phyloP scores from a whole-genome alignment of 2,329 filamentous ascomycete genomes.

The Diplodia seriata region DNA sequence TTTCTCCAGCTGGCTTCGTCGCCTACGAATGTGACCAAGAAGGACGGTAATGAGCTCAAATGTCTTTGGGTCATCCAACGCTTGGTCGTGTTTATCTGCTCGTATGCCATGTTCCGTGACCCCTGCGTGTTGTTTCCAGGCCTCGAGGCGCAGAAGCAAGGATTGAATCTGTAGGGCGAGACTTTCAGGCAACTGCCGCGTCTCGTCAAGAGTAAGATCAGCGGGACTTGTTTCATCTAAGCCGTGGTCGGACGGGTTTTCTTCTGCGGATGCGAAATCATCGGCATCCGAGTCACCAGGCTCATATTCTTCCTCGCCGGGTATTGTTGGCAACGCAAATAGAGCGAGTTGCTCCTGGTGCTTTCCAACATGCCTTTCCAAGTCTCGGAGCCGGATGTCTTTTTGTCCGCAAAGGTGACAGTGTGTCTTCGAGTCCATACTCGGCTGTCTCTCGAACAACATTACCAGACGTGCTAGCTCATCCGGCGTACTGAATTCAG shows the following conservation, averaged over 20 bases:
- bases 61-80: too few relatives aligned
- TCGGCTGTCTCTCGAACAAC: neutral
- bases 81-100: too few relatives aligned
- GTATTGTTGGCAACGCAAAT: neutral
- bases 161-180: too few relatives aligned
- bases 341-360: conserved; percentile 24
- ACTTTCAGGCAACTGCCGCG: too few relatives aligned
- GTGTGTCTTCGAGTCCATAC: neutral
- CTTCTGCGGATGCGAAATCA: neutral
- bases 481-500: neutral
- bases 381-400: neutral
- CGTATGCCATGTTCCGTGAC: too few relatives aligned
- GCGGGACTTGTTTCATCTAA: too few relatives aligned
- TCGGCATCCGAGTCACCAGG: neutral
- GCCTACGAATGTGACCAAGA: too few relatives aligned
- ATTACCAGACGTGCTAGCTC: neutral
- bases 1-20: too few relatives aligned
- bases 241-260: neutral
- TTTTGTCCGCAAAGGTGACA: neutral
- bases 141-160: too few relatives aligned
- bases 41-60: too few relatives aligned
- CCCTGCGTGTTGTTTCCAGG: too few relatives aligned
- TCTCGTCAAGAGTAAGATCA: too few relatives aligned
- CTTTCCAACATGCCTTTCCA: conserved; percentile 1
- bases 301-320: neutral